Evolutionary conservation across 371 early-diverging fungal genomes (phyloP).

Genomic region (Lichtheimia corymbifera): DNA sequence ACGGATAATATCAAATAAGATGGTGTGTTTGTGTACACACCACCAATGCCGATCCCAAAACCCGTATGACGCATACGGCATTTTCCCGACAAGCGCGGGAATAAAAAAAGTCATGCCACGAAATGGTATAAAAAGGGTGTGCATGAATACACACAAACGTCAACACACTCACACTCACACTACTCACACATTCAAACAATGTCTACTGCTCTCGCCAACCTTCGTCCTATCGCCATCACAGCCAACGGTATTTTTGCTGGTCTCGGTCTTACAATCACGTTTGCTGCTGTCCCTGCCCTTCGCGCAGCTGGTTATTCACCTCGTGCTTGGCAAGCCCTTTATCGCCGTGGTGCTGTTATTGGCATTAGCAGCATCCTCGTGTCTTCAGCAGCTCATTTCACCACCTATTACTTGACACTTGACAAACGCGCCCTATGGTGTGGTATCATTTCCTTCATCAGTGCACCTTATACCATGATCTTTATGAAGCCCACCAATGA

Average conservation of each 20-base stretch:
- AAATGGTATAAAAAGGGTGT: too few relatives aligned
- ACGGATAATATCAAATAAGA: too few relatives aligned
- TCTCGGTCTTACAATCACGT: conserved; percentile 9
- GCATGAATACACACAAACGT: too few relatives aligned
- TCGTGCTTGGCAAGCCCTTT: conserved; percentile 5
- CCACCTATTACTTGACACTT: conserved; percentile 8
- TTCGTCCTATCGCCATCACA: conserved; percentile 6
- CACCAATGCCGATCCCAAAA: too few relatives aligned
- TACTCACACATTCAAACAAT: too few relatives aligned
- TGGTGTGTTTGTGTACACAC: too few relatives aligned
- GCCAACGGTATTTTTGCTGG: conserved; percentile 17
- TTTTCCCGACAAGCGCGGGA: too few relatives aligned
- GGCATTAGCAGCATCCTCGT: background rate
- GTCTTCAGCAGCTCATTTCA: conserved; percentile 9
- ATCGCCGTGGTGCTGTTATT: conserved; percentile 1
- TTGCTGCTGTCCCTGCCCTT: conserved; percentile 2
- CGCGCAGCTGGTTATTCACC: conserved; percentile 10
- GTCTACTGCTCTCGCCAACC: background rate
- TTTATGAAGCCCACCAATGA: conserved; percentile 14
- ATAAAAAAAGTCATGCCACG: too few relatives aligned
- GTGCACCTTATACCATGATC: conserved; percentile 7
- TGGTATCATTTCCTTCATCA: conserved; percentile 3
- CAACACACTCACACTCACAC: too few relatives aligned
- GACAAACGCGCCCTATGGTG: background rate
- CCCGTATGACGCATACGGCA: too few relatives aligned